Conservation (phyloP, 306 rosid species). For the Mucuna pruriens region DNA sequence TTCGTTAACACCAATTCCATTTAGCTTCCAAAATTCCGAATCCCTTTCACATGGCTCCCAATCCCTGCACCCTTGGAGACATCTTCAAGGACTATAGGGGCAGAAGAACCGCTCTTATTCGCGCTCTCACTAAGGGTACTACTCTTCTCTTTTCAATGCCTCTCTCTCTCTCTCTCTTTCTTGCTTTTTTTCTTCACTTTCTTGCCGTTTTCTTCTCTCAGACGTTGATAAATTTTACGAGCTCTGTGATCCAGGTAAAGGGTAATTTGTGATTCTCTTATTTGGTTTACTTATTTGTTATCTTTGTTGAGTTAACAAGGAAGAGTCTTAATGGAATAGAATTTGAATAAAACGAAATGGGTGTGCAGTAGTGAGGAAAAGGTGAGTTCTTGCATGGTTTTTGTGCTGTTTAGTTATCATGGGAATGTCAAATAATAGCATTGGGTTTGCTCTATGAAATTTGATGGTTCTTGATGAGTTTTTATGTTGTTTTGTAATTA, state of each 20-base stretch:
- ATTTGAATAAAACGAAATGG: background rate
- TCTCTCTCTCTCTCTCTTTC: background rate
- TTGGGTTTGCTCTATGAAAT: no score
- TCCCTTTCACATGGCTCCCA: constrained; percentile 74
- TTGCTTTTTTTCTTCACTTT: constrained; percentile 21
- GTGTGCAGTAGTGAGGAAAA: no score
- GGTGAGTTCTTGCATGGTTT: no score
- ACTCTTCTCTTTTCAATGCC: constrained; percentile 19
- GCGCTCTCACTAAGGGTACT: constrained; percentile 72
- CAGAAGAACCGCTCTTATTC: constrained; percentile 75
- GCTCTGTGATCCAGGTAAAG: constrained; percentile 88
- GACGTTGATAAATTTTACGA: constrained; percentile 88
- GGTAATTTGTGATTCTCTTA: constrained; percentile 43
- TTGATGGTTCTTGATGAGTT: no score
- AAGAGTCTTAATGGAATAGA: background rate
- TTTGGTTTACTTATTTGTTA: background rate
- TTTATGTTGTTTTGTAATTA: no score
- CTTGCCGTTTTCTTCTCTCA: constrained; percentile 34
- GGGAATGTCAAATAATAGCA: no score
- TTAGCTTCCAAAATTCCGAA: no score
- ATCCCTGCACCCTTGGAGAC: constrained; percentile 87
- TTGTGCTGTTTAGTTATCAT: no score
- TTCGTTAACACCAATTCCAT: no score
- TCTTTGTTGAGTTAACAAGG: constrained; percentile 5
- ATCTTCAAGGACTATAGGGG: constrained; percentile 87